Evolutionary conservation across 2,329 filamentous ascomycete species (phyloP).

Genomic region (Penicillium sp.): DNA sequence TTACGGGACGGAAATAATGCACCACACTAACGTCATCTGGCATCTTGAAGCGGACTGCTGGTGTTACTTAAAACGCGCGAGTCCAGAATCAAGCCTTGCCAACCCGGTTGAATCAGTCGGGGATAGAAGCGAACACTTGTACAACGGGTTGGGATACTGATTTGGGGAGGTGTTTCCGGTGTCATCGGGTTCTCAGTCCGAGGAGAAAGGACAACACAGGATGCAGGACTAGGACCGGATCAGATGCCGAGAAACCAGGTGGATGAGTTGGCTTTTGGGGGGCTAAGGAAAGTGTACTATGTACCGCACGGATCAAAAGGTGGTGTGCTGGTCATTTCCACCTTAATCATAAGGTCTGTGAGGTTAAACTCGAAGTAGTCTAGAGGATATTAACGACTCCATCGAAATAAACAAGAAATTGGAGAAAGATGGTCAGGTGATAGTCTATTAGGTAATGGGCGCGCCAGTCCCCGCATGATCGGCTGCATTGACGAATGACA

Average conservation of each 20-base stretch:
- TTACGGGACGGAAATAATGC: not conserved
- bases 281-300: not conserved
- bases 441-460: conserved; percentile 22
- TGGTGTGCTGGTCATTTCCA: not conserved
- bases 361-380: not conserved
- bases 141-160: conserved; percentile 1
- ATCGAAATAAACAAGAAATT: not conserved
- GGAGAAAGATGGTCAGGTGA: conserved; percentile 20
- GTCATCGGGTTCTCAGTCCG: not conserved
- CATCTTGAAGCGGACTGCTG: not conserved
- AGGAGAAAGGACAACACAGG: not conserved
- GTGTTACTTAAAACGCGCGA: not conserved
- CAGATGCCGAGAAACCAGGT: not conserved
- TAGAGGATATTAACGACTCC: not conserved
- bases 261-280: not conserved
- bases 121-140: not conserved
- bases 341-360: not conserved
- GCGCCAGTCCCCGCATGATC: conserved; percentile 22
- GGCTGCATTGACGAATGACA: conserved; percentile 13
- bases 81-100: conserved; percentile 19
- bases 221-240: conserved; percentile 7
- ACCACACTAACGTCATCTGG: conserved; percentile 9
- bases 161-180: not conserved
- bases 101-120: conserved; percentile 7
- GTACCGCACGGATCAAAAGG: not conserved